Evolutionary conservation across 352 stramenopile genomes (phyloP).

Genomic region (Blastocystis sp.): DNA sequence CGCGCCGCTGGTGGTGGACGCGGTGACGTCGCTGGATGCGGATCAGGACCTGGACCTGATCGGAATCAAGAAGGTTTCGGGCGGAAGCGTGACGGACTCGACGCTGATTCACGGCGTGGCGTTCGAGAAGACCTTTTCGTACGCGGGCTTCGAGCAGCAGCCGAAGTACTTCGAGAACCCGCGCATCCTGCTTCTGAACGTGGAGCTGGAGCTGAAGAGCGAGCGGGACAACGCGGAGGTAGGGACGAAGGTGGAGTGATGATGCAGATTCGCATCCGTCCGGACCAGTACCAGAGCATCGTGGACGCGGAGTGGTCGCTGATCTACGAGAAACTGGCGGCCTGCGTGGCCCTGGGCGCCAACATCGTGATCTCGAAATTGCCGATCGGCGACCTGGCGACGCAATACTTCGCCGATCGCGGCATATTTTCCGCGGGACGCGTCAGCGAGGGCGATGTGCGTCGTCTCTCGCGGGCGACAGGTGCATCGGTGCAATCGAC

Average conservation of each 20-base stretch:
- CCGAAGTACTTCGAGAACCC: constrained; percentile 89
- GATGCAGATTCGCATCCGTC: constrained; percentile 75
- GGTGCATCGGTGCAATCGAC: constrained; percentile 82
- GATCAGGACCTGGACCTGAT: constrained; percentile 73
- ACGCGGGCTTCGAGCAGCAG: constrained; percentile 98
- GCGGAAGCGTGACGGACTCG: constrained; percentile 88
- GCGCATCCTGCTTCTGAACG: constrained; percentile 91
- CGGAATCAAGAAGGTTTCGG: constrained; percentile 92
- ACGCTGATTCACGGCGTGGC: constrained; percentile 91
- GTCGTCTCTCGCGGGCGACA: constrained; percentile 84
- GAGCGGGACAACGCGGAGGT: constrained; percentile 98
- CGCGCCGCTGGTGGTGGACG: constrained; percentile 91
- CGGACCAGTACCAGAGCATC: constrained; percentile 94
- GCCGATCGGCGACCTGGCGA: constrained; percentile 86
- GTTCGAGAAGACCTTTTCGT: constrained; percentile 99
- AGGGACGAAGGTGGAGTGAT: neutral
- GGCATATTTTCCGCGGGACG: constrained; percentile 91
- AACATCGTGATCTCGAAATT: constrained; percentile 95
- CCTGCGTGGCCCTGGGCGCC: constrained; percentile 73
- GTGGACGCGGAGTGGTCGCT: constrained; percentile 98
- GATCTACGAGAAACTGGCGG: constrained; percentile 94
- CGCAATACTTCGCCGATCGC: constrained; percentile 96
- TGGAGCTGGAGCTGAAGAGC: constrained; percentile 95
- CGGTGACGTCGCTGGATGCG: constrained; percentile 79
- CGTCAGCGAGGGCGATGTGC: constrained; percentile 88